Evolutionary conservation across 164 flowering plant genomes (phyloP).

Genomic region (Litsea cubeba): DNA sequence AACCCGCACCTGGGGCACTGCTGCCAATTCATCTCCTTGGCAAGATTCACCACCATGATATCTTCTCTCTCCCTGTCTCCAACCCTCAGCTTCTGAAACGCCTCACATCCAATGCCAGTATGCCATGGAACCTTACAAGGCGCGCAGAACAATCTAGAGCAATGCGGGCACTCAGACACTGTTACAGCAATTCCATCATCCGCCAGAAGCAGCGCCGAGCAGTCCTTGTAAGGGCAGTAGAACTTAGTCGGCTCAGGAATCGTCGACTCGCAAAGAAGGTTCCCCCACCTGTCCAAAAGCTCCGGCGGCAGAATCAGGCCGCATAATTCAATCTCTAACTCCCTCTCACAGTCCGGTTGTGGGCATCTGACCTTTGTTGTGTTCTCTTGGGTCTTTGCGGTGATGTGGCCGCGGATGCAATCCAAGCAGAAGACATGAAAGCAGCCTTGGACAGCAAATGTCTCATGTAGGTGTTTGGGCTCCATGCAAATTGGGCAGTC

Average conservation of each 20-base stretch:
- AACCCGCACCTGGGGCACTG: conserved; percentile 40
- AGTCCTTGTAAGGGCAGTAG: conserved; percentile 23
- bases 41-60: conserved; percentile 27
- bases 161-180: conserved; percentile 32
- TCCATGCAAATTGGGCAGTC: conserved; percentile 21
- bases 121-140: conserved; percentile 40
- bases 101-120: conserved; percentile 21
- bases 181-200: conserved; percentile 3
- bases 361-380: conserved; percentile 26
- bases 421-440: conserved; percentile 29
- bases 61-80: conserved; percentile 27
- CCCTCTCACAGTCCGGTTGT: conserved; percentile 16
- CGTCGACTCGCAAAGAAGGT: conserved; percentile 4
- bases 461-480: not conserved
- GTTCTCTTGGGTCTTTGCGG: conserved; percentile 13
- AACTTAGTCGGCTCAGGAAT: conserved; percentile 4
- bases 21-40: conserved; percentile 37
- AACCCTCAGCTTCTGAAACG: conserved; percentile 19
- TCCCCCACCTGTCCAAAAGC: conserved; percentile 21
- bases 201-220: conserved; percentile 17
- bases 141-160: conserved; percentile 39
- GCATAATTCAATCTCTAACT: conserved; percentile 22
- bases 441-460: conserved; percentile 16
- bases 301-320: conserved; percentile 16
- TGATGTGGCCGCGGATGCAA: conserved; percentile 33